Base-by-base conservation (phyloP, 768 basidiomycete species). In the Phlebiopsis flavidoalba region DNA sequence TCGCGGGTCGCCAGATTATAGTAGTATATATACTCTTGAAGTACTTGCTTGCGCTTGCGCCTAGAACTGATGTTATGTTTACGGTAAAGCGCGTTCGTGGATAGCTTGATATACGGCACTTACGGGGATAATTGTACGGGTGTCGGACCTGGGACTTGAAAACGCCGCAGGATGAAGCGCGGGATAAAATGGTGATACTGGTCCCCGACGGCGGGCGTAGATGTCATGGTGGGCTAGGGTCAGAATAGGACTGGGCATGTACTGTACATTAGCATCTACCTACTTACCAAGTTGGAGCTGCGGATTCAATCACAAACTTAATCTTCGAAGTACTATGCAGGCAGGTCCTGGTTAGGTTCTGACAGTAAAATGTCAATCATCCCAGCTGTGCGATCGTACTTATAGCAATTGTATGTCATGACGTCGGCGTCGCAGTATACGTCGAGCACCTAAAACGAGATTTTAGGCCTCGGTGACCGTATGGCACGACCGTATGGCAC, bases 111-210 rank as follows among this genome's bases (percentile, higher is more conserved):
- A 43, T 43, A 12, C 2, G 12, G 40, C 12, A 43, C 40, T 43
- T 17, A 43, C 40, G 40, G 17, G 40, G 40, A 43, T 8, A 43
- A 43, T 43, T 3, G 3, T 31, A 31, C 26, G 26, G 26, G 26
- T 6, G 40, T 17, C 10, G 11, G 40, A 43, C 40, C 11, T 31
- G 40, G 11, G 8, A 43, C 40, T 17, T 17, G 54, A 7, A 45
- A 43, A 11, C 40, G 54, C n/a, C 40, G 36, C 37, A 55, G 40
- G n/a, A 55, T 55, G 40, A 55, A 55, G 1, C 54, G 17, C 5
- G 54, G 40, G 19, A 55, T 55, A 14, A 55, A 21, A 26, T 55
- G 54, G 14, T 55, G 54, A 24, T 55, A 55, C 22, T 55, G 54
- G 26, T 22, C 40, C 53, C 37, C 37, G 11, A 33, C n/a, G n/a